Evolutionary conservation across 352 stramenopile genomes (phyloP), one percentile per base, ranked within the genome.

Genomic region (Phytophthora meadii): DNA sequence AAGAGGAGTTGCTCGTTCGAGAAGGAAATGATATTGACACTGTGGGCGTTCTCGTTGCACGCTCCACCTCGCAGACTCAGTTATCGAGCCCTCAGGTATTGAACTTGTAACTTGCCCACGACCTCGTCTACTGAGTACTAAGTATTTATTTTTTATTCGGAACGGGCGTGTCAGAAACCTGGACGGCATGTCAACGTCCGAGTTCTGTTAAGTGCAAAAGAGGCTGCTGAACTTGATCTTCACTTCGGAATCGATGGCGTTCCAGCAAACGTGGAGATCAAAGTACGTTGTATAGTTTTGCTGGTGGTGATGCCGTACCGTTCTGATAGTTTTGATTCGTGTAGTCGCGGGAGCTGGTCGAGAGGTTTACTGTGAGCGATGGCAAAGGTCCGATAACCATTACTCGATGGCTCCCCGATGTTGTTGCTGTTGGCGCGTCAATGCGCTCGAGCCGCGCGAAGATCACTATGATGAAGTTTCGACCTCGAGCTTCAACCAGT

Each of bases 201-300:
- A 34, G 79, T 93, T 15, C 62, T 92, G 4, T 44, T 93, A 15
- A 89, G 74, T 64, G 76, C 78, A 17, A 78, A 89, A 54, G 82
- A 95, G 37, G 79, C 82, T 11, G 69, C 72, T 9, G 61, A 79
- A 22, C 81, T 81, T 45, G 84, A 91, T 48, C 56, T 93, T 28
- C 46, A 77, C 28, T 89, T 90, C 44, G 75, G 79, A 9, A 88
- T 88, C 15, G 82, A 93, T 61, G 87, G 87, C 14, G 52, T 93
- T 8, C 48, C 70, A 49, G 84, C 82, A 28, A 83, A 68, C n/a
- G 47, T 91, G 25, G 67, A 88, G 4, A 54, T 91, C 2, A 91
- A 91, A 70, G 84, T 91, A 67, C 3, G 57, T 55, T 24, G 28
- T 34, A 15, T 12, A 6, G n/a, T 28, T 36, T 19, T 17, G 28